Base-by-base conservation (phyloP, 441 rosid genomes). In the Croton laevigatus region DNA sequence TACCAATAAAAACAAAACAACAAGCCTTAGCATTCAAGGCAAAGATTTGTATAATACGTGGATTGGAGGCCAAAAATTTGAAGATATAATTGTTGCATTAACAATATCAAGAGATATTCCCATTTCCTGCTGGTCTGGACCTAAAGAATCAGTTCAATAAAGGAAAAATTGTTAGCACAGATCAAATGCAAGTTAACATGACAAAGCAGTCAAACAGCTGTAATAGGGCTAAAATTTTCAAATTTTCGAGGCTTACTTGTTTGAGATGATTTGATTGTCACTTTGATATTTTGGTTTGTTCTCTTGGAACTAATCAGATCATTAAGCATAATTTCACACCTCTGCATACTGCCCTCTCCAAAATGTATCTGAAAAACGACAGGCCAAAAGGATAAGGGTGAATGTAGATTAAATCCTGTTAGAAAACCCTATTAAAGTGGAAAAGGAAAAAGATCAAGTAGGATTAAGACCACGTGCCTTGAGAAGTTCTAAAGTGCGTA, bases 21-120 rank as follows among this genome's bases (percentile, higher is more conserved):
- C 3, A 67, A 38, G 52, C 6, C 19, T 7, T n/a, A 32, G 65
- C 58, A 71, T 0, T 32, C n/a, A 59, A 64, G 48, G 46, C 45
- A 63, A 75, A 45, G 44, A 65, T 59, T 16, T 10, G 22, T 20
- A n/a, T 32, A 20, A 11, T 71, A 91, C 97, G 96, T 90, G 99
- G 79, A 95, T 93, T 60, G 98, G 95, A 73, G 98, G 99, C 98
- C 98, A 95, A 80, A 91, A 95, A 77, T 93, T 95, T 32, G 92
- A 87, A 72, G 99, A 95, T 79, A 91, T 85, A 76, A 95, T 89
- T 44, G 96, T 91, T 22, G 97, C 88, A 83, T 86, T 82, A 73
- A 95, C 81, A 69, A 81, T 84, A 80, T 86, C 95, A 72, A 83
- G 75, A 77, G 88, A 85, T 62, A 75, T 69, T 63, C 82, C 93